Percentiles rank a stretch among this genome's conserved stretches.
phyloP scores from a whole-genome alignment of 371 early-diverging fungal genomes.

The Mucor velutinosus region DNA sequence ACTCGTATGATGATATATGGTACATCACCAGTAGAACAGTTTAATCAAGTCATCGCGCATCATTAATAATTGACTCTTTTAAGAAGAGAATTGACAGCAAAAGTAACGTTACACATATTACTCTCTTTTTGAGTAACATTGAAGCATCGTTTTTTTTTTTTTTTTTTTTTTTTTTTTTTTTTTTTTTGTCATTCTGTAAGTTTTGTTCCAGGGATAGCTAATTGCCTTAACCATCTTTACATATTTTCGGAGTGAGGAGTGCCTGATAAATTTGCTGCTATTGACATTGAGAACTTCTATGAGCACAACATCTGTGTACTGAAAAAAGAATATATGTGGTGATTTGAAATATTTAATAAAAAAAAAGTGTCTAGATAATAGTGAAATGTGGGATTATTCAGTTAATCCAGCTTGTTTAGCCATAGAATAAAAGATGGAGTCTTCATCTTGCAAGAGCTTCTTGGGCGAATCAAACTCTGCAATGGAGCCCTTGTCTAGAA shows the following conservation, averaged over 20 bases:
- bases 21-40: not conserved
- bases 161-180: no score
- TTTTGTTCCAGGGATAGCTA: not conserved
- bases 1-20: not conserved
- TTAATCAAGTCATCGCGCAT: not conserved
- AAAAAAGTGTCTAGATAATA: not conserved
- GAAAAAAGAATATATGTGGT: no score
- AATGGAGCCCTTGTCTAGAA: slow-evolving; percentile 76
- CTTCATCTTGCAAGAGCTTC: slow-evolving; percentile 59
- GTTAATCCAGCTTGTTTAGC: slow-evolving; percentile 73
- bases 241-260: not conserved
- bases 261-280: no score
- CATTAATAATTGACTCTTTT: not conserved
- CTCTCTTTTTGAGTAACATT: not conserved
- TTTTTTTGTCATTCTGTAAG: not conserved
- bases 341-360: not conserved
- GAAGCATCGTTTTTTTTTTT: not conserved
- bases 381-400: slow-evolving; percentile 23
- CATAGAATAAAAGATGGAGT: slow-evolving; percentile 72
- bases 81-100: not conserved
- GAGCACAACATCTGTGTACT: no score
- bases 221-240: not conserved
- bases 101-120: not conserved
- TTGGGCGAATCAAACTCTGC: slow-evolving; percentile 82
- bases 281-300: no score